phyloP scores from a whole-genome alignment of 2,329 filamentous ascomycete species.

The Sporothrix humicola region DNA sequence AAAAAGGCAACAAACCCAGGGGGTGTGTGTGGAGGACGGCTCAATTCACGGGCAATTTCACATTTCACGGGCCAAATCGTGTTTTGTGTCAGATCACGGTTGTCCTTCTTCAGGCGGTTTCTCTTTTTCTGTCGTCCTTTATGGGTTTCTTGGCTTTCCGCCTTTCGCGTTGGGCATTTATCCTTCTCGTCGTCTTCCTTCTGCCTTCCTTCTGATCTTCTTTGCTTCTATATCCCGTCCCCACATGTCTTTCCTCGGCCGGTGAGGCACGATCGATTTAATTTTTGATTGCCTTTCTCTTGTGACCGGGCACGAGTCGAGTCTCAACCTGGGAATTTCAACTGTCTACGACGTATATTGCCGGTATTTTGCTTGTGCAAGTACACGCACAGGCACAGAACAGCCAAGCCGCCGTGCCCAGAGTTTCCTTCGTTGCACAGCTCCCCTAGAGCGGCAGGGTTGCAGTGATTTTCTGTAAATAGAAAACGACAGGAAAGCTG shows the following conservation, averaged over 20 bases:
- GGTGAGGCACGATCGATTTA: slow-evolving; percentile 12
- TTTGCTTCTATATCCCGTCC: slow-evolving; percentile 9
- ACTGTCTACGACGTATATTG: too few relatives aligned
- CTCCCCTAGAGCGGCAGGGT: neutral
- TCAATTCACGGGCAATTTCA: slow-evolving; percentile 28
- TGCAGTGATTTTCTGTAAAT: slow-evolving; percentile 1
- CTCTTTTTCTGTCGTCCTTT: neutral
- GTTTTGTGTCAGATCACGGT: slow-evolving; percentile 29
- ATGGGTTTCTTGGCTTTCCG: too few relatives aligned
- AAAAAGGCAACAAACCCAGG: neutral
- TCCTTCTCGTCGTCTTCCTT: too few relatives aligned
- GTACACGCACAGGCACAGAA: neutral
- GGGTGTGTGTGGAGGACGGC: slow-evolving; percentile 19
- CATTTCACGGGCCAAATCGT: slow-evolving; percentile 27
- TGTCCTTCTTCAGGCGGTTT: neutral
- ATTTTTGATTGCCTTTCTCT: neutral
- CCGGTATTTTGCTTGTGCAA: neutral
- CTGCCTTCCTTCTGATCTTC: neutral
- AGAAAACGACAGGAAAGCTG: neutral
- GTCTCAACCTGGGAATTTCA: slow-evolving; percentile 11
- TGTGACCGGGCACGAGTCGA: slow-evolving; percentile 10
- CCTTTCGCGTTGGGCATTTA: too few relatives aligned
- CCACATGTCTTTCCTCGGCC: slow-evolving; percentile 16
- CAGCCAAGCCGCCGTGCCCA: slow-evolving; percentile 17
- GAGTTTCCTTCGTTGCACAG: neutral